Conservation (phyloP, 2,329 filamentous ascomycete species). For the Alternaria conjuncta region DNA sequence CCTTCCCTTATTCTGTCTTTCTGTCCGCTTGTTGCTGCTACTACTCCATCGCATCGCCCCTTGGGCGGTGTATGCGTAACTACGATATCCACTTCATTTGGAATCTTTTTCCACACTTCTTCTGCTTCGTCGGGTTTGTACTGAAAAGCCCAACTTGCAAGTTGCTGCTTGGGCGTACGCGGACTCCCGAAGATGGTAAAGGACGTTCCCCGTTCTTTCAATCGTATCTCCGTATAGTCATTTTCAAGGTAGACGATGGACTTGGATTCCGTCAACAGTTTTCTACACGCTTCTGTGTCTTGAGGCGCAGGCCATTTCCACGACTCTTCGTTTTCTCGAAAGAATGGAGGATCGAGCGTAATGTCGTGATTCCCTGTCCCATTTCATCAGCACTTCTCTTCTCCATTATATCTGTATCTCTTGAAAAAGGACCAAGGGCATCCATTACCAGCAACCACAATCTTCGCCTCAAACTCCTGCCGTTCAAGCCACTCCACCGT, state of each 20-base stretch:
- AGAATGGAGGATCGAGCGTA: conserved; percentile 71
- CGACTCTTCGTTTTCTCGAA: conserved; percentile 57
- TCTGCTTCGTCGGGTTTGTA: conserved; percentile 58
- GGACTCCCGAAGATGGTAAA: conserved; percentile 77
- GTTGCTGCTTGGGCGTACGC: conserved; percentile 60
- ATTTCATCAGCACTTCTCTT: background rate
- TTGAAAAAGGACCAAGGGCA: background rate
- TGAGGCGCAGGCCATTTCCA: conserved; percentile 66
- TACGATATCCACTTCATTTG: conserved; percentile 67
- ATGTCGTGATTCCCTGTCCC: conserved; percentile 76
- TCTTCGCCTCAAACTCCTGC: conserved; percentile 71
- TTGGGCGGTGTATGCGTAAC: conserved; percentile 74
- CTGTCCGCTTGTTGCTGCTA: background rate
- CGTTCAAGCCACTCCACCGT: conserved; percentile 70
- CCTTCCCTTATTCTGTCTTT: conserved; percentile 53
- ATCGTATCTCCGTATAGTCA: conserved; percentile 58
- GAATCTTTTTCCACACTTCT: conserved; percentile 67
- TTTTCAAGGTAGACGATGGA: conserved; percentile 72
- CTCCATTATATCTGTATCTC: background rate
- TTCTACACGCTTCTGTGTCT: conserved; percentile 60
- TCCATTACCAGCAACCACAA: conserved; percentile 69
- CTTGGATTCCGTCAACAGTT: conserved; percentile 57
- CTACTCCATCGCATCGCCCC: conserved; percentile 61
- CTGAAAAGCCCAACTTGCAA: conserved; percentile 70
- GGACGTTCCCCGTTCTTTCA: conserved; percentile 64